These are phyloP conservation scores for Phylloporus arenicola DNA, from an alignment of 768 basidiomycete species.

Conservation along the genomic window DNA sequence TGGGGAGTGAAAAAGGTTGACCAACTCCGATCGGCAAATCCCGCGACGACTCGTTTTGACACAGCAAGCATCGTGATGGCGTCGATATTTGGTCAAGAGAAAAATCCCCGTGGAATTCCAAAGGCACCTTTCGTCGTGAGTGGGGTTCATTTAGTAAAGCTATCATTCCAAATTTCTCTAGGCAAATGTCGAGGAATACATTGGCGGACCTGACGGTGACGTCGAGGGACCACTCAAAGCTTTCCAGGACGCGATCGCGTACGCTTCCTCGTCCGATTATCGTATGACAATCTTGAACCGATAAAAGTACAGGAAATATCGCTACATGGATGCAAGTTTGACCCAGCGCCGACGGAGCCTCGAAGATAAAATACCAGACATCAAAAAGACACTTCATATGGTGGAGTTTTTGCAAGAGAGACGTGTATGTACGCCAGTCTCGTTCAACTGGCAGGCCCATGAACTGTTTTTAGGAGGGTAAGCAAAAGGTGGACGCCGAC, in stretches of 20 bases:
- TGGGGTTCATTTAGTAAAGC: conserved; percentile 7
- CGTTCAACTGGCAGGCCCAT: background rate
- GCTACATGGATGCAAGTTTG: conserved; percentile 91
- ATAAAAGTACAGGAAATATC: conserved; percentile 77
- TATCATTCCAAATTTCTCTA: conserved; percentile 27
- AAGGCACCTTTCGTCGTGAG: conserved; percentile 91
- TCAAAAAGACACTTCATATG: conserved; percentile 87
- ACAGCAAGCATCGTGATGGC: conserved; percentile 10
- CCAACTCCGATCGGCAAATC: conserved; percentile 22
- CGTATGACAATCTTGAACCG: conserved; percentile 12
- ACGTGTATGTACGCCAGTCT: conserved; percentile 43
- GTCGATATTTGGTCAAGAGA: conserved; percentile 39
- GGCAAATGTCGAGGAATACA: conserved; percentile 83
- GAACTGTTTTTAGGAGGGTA: conserved; percentile 48
- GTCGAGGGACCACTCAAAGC: conserved; percentile 72
- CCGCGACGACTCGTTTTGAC: conserved; percentile 4
- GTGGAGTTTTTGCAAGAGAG: conserved; percentile 74
- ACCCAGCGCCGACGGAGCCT: conserved; percentile 71
- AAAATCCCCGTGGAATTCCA: conserved; percentile 90
- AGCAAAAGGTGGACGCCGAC: conserved; percentile 34
- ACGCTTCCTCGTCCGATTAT: conserved; percentile 30
- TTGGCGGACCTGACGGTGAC: conserved; percentile 73
- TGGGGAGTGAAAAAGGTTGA: background rate
- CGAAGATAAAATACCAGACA: conserved; percentile 95
- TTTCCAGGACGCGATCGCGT: conserved; percentile 95